Base-by-base conservation (phyloP, 331 rosid species). In the Malus hybrid region DNA sequence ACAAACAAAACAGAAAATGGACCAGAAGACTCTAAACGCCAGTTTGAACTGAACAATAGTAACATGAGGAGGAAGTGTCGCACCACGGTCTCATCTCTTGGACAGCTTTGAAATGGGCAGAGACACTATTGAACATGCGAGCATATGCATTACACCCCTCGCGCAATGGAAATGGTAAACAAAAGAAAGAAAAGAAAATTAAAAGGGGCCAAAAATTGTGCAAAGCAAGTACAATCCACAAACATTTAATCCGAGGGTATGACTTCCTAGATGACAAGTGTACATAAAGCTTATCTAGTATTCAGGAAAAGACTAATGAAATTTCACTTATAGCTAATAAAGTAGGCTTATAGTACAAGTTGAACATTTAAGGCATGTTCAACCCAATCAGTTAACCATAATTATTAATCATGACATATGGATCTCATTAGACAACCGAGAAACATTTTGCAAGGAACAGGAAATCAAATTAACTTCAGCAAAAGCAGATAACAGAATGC, bases 71-170 rank as follows among this genome's bases (percentile, higher is more conserved):
- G 83, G 69, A 76, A 76, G 87, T 69, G 67, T 39, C 72, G 69
- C 83, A 76, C 88, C 88, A 80, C 68, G 73, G 79, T 79, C 59
- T 65, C 82, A 67, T 73, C 85, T 67, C 83, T 33, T 75, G 77
- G 71, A 69, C 75, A 69, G 84, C 84, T 61, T 76, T 73, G 79
- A 72, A 73, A 78, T 61, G 66, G 77, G 83, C 76, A 69, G 85
- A 79, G 80, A 76, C 77, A 72, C 74, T 79, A 67, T 31, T 80
- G 81, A 78, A 79, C 88, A 84, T 56, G 86, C 83, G 79, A 84
- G 76, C 85, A 63, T 76, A 76, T 82, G 88, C 85, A 81, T 76
- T 69, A 78, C 88, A 85, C 81, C 83, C 90, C 85, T 86, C 85
- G 85, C 80, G 79, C 86, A 85, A 81, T 59, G 69, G 67, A 77